Evolutionary conservation across 495 filamentous ascomycete genomes (phyloP).

Genomic region (Neurospora africana): DNA sequence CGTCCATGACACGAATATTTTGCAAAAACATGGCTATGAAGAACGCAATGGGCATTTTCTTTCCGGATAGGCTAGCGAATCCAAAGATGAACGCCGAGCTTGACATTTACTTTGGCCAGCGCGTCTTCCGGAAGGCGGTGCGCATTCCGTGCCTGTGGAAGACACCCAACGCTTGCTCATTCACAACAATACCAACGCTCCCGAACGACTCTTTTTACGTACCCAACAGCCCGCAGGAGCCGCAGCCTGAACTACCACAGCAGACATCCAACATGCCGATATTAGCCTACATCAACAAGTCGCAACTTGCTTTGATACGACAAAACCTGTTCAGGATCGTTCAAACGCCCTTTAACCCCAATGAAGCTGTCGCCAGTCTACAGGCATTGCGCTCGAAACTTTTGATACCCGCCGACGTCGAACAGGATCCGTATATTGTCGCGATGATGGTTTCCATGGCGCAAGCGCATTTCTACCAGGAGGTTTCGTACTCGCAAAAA

Average conservation of each 20-base stretch:
- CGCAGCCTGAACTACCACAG: slow-evolving; percentile 5
- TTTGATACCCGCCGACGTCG: slow-evolving; percentile 26
- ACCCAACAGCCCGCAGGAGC: slow-evolving; percentile 3
- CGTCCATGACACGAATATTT: not conserved
- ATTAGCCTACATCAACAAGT: slow-evolving; percentile 31
- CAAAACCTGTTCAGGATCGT: slow-evolving; percentile 22
- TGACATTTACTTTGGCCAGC: slow-evolving; percentile 27
- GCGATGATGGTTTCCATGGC: slow-evolving; percentile 36
- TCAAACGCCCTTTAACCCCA: slow-evolving; percentile 18
- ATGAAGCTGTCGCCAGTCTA: slow-evolving; percentile 25
- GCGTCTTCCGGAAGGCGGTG: slow-evolving; percentile 19
- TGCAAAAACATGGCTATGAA: slow-evolving; percentile 24
- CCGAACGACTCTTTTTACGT: slow-evolving; percentile 11
- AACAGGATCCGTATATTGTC: slow-evolving; percentile 34
- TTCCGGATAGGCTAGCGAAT: slow-evolving; percentile 19
- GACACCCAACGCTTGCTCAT: slow-evolving; percentile 17
- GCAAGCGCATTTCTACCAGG: slow-evolving; percentile 31
- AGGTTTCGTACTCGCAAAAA: slow-evolving; percentile 1
- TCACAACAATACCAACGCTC: slow-evolving; percentile 26
- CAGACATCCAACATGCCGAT: slow-evolving; percentile 18
- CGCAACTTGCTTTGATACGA: slow-evolving; percentile 23
- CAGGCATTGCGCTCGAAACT: slow-evolving; percentile 27
- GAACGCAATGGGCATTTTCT: slow-evolving; percentile 24
- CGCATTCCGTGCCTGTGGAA: slow-evolving; percentile 30
- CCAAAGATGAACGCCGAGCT: slow-evolving; percentile 20